Conservation (phyloP, 78 protist species). For the Mastigamoeba balamuthi region DNA sequence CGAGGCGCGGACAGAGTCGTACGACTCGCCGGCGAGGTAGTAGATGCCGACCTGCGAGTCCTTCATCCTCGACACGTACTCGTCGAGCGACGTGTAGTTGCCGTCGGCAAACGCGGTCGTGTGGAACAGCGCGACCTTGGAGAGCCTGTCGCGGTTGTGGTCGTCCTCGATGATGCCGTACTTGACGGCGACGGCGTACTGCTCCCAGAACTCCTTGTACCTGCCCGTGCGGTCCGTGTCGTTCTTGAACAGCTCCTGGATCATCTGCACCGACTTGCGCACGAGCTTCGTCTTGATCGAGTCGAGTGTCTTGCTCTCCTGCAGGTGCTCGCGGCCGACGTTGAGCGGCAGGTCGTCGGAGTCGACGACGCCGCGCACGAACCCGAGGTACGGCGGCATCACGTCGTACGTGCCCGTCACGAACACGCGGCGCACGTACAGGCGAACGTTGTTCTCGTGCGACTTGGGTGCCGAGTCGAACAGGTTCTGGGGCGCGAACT, state of each 20-base stretch:
- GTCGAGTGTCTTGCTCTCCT: conserved; percentile 56
- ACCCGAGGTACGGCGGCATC: conserved; percentile 89
- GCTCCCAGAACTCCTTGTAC: conserved; percentile 70
- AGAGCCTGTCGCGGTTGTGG: conserved; percentile 45
- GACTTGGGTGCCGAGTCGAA: conserved; percentile 29
- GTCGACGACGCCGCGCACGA: conserved; percentile 95
- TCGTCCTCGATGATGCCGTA: conserved; percentile 94
- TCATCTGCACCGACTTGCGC: conserved; percentile 77
- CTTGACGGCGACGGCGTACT: conserved; percentile 84
- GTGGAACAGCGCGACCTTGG: conserved; percentile 86
- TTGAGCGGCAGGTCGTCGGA: conserved; percentile 96
- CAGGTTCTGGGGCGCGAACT: conserved; percentile 51
- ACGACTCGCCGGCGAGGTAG: conserved; percentile 68
- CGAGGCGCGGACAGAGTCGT: conserved; percentile 50
- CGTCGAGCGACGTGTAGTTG: conserved; percentile 54
- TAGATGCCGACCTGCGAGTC: conserved; percentile 84
- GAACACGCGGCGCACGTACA: conserved; percentile 96
- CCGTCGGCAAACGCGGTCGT: conserved; percentile 15
- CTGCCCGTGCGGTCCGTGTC: conserved; percentile 28
- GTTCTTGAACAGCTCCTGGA: conserved; percentile 41
- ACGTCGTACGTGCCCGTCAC: conserved; percentile 83
- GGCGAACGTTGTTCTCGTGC: conserved; percentile 54
- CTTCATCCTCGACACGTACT: conserved; percentile 83
- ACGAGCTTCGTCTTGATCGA: conserved; percentile 81
- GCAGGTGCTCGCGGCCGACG: conserved; percentile 96